These are phyloP conservation scores for Solanum etuberosum DNA, from an alignment of 257 asterid genomes.

Conservation along the genomic window DNA sequence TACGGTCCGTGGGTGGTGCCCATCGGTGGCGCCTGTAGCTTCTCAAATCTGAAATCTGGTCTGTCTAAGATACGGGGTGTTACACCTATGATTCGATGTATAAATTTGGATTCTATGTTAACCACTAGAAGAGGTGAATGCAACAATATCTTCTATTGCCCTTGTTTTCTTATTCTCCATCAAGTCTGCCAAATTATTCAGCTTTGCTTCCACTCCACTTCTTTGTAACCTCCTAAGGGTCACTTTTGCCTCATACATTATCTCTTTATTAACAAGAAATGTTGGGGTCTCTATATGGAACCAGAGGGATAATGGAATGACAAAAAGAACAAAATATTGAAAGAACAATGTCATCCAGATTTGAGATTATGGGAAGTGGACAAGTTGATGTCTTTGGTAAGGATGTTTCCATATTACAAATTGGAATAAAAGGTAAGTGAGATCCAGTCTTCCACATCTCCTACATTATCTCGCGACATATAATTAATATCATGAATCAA, in stretches of 20 bases:
- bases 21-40: no score
- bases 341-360: background rate
- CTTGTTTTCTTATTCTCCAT: background rate
- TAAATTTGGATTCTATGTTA: no score
- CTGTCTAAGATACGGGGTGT: no score
- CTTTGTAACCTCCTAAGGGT: background rate
- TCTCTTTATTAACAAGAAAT: no score
- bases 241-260: background rate
- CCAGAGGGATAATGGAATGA: background rate
- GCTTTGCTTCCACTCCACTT: background rate
- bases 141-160: background rate
- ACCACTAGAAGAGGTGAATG: background rate
- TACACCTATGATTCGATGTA: background rate
- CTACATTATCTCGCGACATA: background rate
- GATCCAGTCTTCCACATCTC: background rate
- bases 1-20: no score
- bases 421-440: background rate
- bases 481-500: background rate
- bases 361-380: background rate
- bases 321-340: no score
- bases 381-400: background rate
- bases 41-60: no score
- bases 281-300: no score
- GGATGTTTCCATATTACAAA: background rate
- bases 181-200: background rate